These are phyloP conservation scores for Ascocoryne sarcoides DNA, from an alignment of 2,329 filamentous ascomycete genomes.

Conservation along the genomic window DNA sequence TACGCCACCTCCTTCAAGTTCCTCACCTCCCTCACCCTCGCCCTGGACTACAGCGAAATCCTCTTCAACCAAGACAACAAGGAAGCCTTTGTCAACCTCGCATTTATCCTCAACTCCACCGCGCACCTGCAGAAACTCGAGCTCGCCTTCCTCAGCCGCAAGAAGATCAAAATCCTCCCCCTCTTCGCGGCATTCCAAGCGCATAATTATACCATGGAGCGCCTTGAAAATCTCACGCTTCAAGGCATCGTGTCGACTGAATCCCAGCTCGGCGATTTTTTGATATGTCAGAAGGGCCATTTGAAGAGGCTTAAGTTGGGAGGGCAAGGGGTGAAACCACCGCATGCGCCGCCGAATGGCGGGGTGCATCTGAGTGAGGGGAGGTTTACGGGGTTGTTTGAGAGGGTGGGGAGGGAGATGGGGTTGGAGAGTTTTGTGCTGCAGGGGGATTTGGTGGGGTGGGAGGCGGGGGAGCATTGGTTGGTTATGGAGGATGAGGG, in stretches of 20 bases:
- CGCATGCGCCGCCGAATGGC: conserved; percentile 33
- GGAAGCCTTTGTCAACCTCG: conserved; percentile 15
- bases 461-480: conserved; percentile 16
- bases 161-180: conserved; percentile 14
- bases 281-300: conserved; percentile 34
- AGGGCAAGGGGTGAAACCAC: conserved; percentile 34
- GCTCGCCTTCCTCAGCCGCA: conserved; percentile 13
- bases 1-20: conserved; percentile 10
- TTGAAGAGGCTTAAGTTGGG: conserved; percentile 37
- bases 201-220: conserved; percentile 30
- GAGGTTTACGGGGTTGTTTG: conserved; percentile 37
- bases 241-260: conserved; percentile 37
- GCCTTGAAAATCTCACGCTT: conserved; percentile 35
- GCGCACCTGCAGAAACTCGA: conserved; percentile 10
- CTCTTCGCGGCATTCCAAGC: conserved; percentile 9
- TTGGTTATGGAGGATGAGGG: not conserved
- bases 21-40: conserved; percentile 14
- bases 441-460: conserved; percentile 32
- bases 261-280: conserved; percentile 35
- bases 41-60: conserved; percentile 17
- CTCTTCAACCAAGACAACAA: conserved; percentile 10
- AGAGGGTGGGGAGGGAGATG: conserved; percentile 32
- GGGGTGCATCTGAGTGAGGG: conserved; percentile 39
- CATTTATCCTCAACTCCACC: conserved; percentile 12
- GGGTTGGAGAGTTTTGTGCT: conserved; percentile 36